Evolutionary conservation across 192 early-diverging fungal genomes (phyloP), one percentile per base, ranked within the genome.

Genomic region (Backusella australiensis): DNA sequence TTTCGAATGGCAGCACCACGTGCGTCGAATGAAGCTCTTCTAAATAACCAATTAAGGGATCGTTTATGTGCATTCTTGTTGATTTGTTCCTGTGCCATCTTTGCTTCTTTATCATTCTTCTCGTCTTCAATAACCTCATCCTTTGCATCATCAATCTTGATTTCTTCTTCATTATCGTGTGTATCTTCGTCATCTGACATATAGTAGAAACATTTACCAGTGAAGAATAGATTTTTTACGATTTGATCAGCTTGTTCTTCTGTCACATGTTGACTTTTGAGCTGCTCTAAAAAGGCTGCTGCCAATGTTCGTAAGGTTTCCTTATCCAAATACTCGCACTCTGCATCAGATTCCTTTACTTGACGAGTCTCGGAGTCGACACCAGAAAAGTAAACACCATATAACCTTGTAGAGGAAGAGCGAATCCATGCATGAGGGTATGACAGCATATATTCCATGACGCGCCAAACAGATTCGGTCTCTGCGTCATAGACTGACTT

Each of bases 401-500:
- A 84, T 15, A 97, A 75, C 73, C 92, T 84, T 19, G 90, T 86
- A 0, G 91, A 81, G 8, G 94, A 83, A 29, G 91, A 72, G 26
- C 96, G 90, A 34, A 98, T 90, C 97, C 97, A 99, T 1, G 89
- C 81, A 69, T 99, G 97, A 26, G 97, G 97, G 79, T 97, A 93
- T 38, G 93, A 69, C 65, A 98, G 79, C 42, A 94, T 88, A 17
- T 83, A 77, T n/a, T 86, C 82, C 2, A 92, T 81, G 67, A 87
- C 71, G 23, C 74, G 78, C 96, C 96, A 98, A 17, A 98, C 78
- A 6, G 81, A 74, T 56, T 85, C 85, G 19, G 85, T 84, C 5
- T 82, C 78, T 14, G 71, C 67, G 1, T 86, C 81, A 71, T 91
- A 87, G 26, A 86, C 82, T 44, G 83, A 59, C n/a, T 81, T 77